phyloP scores from a whole-genome alignment of 2,329 filamentous ascomycete genomes.

The Hypoxylon sp. region DNA sequence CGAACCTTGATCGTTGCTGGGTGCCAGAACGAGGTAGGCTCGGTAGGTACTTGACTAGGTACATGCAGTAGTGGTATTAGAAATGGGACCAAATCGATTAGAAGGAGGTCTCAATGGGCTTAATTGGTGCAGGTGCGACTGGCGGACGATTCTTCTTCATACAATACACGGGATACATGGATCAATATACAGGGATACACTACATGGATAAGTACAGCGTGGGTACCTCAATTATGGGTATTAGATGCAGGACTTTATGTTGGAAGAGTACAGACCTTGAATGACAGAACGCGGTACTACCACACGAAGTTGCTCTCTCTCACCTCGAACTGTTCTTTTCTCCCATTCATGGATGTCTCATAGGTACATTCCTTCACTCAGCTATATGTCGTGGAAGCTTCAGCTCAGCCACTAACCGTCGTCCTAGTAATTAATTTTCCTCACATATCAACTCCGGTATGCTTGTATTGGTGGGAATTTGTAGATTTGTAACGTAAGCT shows the following conservation, averaged over 20 bases:
- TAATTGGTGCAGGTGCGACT: conserved; percentile 29
- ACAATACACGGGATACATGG: neutral
- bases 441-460: neutral
- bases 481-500: neutral
- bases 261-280: conserved; percentile 14
- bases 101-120: conserved; percentile 23
- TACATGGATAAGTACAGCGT: conserved; percentile 2
- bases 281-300: conserved; percentile 24
- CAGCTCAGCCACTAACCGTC: conserved; percentile 15
- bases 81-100: conserved; percentile 30
- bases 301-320: conserved; percentile 11
- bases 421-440: neutral
- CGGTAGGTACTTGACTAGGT: conserved; percentile 27
- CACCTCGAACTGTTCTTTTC: neutral
- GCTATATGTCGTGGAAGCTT: conserved; percentile 11
- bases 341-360: neutral
- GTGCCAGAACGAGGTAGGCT: conserved; percentile 25
- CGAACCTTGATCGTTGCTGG: conserved; percentile 34
- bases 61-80: conserved; percentile 23
- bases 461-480: neutral
- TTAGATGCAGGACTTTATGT: neutral
- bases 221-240: neutral
- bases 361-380: conserved; percentile 6
- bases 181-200: too few species aligned
- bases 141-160: conserved; percentile 9